Evolutionary conservation across 768 basidiomycete genomes (phyloP), one percentile per base, ranked within the genome.

Genomic region (Boletales sp.): DNA sequence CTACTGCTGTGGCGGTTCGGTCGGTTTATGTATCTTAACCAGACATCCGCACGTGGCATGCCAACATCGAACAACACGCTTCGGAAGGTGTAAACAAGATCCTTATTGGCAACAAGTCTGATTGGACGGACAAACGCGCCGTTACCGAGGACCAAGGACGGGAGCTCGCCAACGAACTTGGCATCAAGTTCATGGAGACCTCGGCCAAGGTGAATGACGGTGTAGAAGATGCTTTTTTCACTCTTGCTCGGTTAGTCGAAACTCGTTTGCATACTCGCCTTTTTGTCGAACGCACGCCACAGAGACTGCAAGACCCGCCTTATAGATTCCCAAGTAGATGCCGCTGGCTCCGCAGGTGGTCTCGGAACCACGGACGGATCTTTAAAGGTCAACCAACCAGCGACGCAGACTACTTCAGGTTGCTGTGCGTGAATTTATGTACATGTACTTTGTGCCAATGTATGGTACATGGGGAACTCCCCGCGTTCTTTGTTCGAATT

Each of bases 81-180:
- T 97, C 95, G 2, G 93, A 98, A 58, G 94, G 93, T 34, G 97
- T 98, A 56, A 98, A 98, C 83, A 98, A 98, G 83, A 91, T 99
- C 53, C 83, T 98, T 45, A 90, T 98, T 57, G 97, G 97, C 35
- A 99, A 99, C 77, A 99, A 99, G 72, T 97, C 90, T 39, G 97
- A 99, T 70, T 97, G 94, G 93, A 84, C 86, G 48, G 95, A 97
- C 71, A 97, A 97, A 75, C 84, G 87, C 57, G 87, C 85, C 13
- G 90, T 99, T 49, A 86, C 91, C 5, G 85, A 89, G 67, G 89
- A 92, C 63, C 90, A 94, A 72, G 95, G 97, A 37, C 86, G 86
- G 50, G 89, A 88, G 60, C 81, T 99, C 39, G 97, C 97, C 5
- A 77, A 87, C 47, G 94, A 98, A 69, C 81, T 98, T 29, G 94